phyloP scores from a whole-genome alignment of 306 rosid species.

The Hippophae rhamnoides region DNA sequence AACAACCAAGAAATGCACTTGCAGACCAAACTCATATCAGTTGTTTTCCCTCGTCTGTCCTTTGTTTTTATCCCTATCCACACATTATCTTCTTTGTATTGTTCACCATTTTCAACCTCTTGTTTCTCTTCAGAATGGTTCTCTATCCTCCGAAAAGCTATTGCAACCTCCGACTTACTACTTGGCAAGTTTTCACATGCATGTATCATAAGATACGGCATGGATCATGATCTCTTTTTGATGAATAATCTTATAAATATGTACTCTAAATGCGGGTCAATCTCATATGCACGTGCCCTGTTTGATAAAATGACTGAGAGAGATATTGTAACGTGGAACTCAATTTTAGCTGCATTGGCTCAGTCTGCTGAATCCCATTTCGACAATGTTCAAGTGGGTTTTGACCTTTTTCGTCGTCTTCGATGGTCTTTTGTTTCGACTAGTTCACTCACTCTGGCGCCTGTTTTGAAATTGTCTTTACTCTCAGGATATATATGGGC shows the following conservation, averaged over 20 bases:
- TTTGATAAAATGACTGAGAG: constrained; percentile 45
- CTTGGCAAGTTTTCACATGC: constrained; percentile 66
- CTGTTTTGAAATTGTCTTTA: constrained; percentile 53
- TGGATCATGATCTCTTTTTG: constrained; percentile 33
- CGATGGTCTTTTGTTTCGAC: constrained; percentile 35
- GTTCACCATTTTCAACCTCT: constrained; percentile 9
- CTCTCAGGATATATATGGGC: constrained; percentile 31
- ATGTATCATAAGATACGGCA: constrained; percentile 35
- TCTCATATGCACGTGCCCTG: constrained; percentile 50
- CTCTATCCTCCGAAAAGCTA: constrained; percentile 57
- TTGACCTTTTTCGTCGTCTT: constrained; percentile 44
- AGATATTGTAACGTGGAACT: constrained; percentile 76
- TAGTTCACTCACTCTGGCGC: constrained; percentile 55
- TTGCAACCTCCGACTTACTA: constrained; percentile 31
- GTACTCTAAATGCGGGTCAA: constrained; percentile 60
- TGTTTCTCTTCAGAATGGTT: constrained; percentile 43
- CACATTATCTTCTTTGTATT: neutral
- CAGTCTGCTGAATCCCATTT: constrained; percentile 20
- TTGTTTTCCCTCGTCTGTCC: neutral
- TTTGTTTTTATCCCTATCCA: constrained; percentile 1
- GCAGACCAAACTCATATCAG: constrained; percentile 23
- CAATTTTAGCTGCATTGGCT: constrained; percentile 60
- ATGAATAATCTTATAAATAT: constrained; percentile 64
- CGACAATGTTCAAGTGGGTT: constrained; percentile 34
- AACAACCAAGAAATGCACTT: constrained; percentile 21